These are phyloP conservation scores for Cadophora luteo-olivacea DNA, from an alignment of 2,329 filamentous ascomycete genomes.

Conservation along the genomic window DNA sequence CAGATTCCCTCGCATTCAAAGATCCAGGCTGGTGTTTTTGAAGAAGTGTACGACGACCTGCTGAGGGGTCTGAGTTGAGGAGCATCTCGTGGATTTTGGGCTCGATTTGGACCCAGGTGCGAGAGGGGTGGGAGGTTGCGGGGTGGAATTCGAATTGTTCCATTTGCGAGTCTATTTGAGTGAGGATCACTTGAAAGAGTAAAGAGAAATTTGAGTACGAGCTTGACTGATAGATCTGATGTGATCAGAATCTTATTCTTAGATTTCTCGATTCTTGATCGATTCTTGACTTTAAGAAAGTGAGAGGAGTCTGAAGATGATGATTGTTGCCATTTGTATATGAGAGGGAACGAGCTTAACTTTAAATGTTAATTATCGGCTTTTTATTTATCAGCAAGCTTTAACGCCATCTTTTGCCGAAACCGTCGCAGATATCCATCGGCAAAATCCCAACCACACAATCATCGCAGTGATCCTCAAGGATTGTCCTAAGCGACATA, in stretches of 20 bases:
- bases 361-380: background rate
- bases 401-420: background rate
- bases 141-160: slow-evolving; percentile 22
- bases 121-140: background rate
- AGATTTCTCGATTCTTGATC: too few relatives aligned
- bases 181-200: too few relatives aligned
- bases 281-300: too few relatives aligned
- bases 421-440: background rate
- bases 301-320: too few relatives aligned
- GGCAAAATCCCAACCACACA: background rate
- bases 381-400: background rate
- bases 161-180: background rate
- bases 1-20: slow-evolving; percentile 18
- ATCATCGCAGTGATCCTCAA: background rate
- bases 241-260: too few relatives aligned
- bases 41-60: slow-evolving; percentile 12
- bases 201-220: too few relatives aligned
- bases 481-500: background rate
- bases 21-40: slow-evolving; percentile 20
- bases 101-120: slow-evolving; percentile 17
- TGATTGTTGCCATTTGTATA: too few relatives aligned
- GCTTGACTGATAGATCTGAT: too few relatives aligned
- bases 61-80: slow-evolving; percentile 11
- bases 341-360: too few relatives aligned
- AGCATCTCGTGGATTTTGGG: slow-evolving; percentile 20